These are phyloP conservation scores for Fusarium sp. DNA, from an alignment of 2,329 filamentous ascomycete species.

Conservation along the genomic window DNA sequence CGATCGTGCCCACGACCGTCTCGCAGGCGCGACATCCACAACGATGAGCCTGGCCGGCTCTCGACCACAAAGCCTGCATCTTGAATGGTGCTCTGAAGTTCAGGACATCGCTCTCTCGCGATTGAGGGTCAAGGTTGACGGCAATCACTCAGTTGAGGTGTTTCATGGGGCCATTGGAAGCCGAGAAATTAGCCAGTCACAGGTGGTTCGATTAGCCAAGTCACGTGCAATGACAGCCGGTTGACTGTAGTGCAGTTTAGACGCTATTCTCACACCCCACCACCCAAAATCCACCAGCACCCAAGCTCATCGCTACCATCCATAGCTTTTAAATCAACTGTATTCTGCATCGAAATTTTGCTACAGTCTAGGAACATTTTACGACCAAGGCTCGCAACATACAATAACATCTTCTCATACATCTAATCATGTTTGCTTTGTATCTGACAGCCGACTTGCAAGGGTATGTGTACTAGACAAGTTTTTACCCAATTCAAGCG, in stretches of 20 bases:
- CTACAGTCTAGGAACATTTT: slow-evolving; percentile 8
- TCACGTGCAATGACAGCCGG: slow-evolving; percentile 41
- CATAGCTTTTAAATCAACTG: slow-evolving; percentile 28
- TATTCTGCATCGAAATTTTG: slow-evolving; percentile 24
- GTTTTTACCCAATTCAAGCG: not conserved
- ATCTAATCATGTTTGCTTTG: slow-evolving; percentile 71
- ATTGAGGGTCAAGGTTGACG: slow-evolving; percentile 27
- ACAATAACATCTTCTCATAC: not conserved
- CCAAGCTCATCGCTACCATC: not conserved
- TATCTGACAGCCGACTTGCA: slow-evolving; percentile 76
- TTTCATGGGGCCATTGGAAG: slow-evolving; percentile 34
- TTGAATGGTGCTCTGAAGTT: slow-evolving; percentile 41
- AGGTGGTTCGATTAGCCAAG: slow-evolving; percentile 46
- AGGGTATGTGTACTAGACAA: slow-evolving; percentile 64
- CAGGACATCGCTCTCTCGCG: slow-evolving; percentile 45
- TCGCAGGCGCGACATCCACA: slow-evolving; percentile 75
- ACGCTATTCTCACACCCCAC: slow-evolving; percentile 48
- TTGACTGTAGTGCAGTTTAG: not conserved
- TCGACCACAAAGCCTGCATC: slow-evolving; percentile 79
- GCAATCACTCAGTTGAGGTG: slow-evolving; percentile 44
- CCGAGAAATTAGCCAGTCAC: slow-evolving; percentile 45
- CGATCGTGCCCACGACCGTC: slow-evolving; percentile 61
- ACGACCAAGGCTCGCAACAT: not conserved
- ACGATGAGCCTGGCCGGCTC: slow-evolving; percentile 72
- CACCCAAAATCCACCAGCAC: slow-evolving; percentile 38